Evolutionary conservation across 1,284 basidiomycete genomes (phyloP).

Genomic region (Vanrija humicola): DNA sequence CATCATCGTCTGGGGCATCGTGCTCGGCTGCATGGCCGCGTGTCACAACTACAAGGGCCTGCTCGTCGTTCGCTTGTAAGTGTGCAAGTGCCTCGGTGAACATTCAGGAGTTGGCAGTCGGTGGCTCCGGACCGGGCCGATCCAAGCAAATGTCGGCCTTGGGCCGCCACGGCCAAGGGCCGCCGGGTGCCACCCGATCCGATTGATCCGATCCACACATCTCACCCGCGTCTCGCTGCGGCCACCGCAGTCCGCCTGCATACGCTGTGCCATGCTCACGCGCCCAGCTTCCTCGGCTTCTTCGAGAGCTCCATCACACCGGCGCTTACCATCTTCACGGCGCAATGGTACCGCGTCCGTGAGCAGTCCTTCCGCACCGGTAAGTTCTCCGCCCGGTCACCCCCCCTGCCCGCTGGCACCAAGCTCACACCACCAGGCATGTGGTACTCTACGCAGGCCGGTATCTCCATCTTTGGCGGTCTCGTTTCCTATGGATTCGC

Average conservation of each 20-base stretch:
- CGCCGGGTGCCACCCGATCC: too few relatives aligned
- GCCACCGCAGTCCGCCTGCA: too few relatives aligned
- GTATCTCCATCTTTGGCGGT: slow-evolving; percentile 21
- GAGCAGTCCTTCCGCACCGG: slow-evolving; percentile 13
- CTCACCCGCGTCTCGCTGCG: too few relatives aligned
- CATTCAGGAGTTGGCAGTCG: too few relatives aligned
- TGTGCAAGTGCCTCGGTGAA: too few relatives aligned
- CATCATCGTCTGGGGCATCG: slow-evolving; percentile 17
- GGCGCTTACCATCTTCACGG: slow-evolving; percentile 18
- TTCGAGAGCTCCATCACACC: slow-evolving; percentile 14
- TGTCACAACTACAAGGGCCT: slow-evolving; percentile 12
- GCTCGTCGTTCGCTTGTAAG: slow-evolving; percentile 17
- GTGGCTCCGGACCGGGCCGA: too few relatives aligned
- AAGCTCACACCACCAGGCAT: neutral
- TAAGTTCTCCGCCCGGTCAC: too few relatives aligned
- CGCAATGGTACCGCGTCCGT: slow-evolving; percentile 18
- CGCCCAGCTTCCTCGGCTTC: slow-evolving; percentile 8
- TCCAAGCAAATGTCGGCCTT: too few relatives aligned
- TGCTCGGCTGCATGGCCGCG: slow-evolving; percentile 19
- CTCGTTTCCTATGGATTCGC: slow-evolving; percentile 18
- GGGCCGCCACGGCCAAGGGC: too few relatives aligned
- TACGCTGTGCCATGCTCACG: too few relatives aligned
- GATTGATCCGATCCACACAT: too few relatives aligned
- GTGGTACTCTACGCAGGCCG: slow-evolving; percentile 18
- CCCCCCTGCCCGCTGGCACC: too few relatives aligned